phyloP scores from a whole-genome alignment of 2,329 filamentous ascomycete species.

The Cladophialophora bantiana region DNA sequence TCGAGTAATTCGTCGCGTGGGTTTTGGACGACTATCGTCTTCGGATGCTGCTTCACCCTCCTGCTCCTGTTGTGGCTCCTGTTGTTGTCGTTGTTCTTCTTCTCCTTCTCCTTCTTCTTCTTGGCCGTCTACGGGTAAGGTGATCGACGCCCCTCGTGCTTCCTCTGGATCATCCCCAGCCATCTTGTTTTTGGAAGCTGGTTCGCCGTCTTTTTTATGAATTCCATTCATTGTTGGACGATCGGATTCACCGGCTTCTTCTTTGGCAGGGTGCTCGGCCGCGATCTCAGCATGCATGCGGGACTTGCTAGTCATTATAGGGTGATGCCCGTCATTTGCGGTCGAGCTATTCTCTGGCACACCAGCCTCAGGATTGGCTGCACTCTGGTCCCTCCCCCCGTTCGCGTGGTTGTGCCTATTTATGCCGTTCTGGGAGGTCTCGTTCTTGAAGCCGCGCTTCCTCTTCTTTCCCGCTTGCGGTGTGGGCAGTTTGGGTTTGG shows the following conservation, averaged over 20 bases:
- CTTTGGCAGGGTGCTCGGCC: not conserved
- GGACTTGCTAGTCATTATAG: not conserved
- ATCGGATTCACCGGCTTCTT: not conserved
- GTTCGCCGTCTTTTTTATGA: constrained; percentile 10
- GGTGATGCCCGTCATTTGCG: not conserved
- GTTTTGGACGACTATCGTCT: constrained; percentile 46
- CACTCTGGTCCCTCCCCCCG: not conserved
- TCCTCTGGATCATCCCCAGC: not conserved
- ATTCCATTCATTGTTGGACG: constrained; percentile 24
- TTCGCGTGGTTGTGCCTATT: constrained; percentile 29
- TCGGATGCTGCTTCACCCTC: constrained; percentile 22
- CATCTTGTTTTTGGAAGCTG: constrained; percentile 6
- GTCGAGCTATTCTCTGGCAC: not conserved
- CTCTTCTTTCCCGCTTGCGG: constrained; percentile 31
- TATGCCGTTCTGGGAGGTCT: constrained; percentile 30
- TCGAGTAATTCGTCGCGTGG: constrained; percentile 54
- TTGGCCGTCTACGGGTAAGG: constrained; percentile 35
- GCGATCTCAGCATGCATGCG: not conserved
- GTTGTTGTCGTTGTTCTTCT: no score
- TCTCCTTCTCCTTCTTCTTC: constrained; percentile 3
- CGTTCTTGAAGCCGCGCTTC: constrained; percentile 29
- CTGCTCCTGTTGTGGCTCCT: constrained; percentile 19
- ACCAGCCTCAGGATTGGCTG: not conserved
- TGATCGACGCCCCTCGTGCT: constrained; percentile 21
- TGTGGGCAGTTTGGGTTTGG: constrained; percentile 39